Evolutionary conservation across 495 filamentous ascomycete genomes (phyloP), one percentile per base, ranked within the genome.

Genomic region (Bacidia rubella): DNA sequence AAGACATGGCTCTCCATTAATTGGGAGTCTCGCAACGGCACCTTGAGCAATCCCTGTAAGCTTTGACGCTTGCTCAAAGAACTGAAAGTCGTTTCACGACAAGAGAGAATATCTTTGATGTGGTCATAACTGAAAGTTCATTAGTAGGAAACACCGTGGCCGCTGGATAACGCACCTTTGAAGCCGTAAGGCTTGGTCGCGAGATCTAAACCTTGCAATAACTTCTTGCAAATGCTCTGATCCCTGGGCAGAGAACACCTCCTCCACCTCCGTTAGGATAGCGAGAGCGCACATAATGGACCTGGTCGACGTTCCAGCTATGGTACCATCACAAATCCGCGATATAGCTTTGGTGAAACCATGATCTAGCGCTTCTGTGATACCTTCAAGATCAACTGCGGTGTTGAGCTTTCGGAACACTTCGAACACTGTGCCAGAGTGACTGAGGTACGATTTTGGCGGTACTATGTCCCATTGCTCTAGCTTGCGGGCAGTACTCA

Each of bases 391-490:
- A 32, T 84, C 78, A 1, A 70, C 62, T 2, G 80, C 79, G 45
- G 79, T 85, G 55, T 88, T 82, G 54, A 95, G 70, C 24, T 75
- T 76, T 60, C 95, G 87, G 46, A 94, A 87, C 2, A 80, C 78
- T 55, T 79, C 81, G 63, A 90, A 97, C 1, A 89, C 66, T 12
- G 81, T 82, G 9, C 81, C 78, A 2, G 82, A 72, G 53, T 81
- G 76, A 32, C 77, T 82, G 21, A 69, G 66, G 40, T 73, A 75
- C 20, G 74, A 67, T 3, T 72, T 67, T 9, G 87, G 85, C 7
- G 82, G 81, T 48, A 84, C 83, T 49, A 97, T 71, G 66, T 95
- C 90, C 92, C 92, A 98, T 60, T 92, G 83, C 58, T 90, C 88
- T 45, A 98, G 70, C 60, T 85, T 87, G 47, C 83, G 77, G 12